A percentile compares a stretch with the other conserved stretches of the same genome.
Conservation (phyloP, 306 rosid genomes). For the Vigna nakashimae region DNA sequence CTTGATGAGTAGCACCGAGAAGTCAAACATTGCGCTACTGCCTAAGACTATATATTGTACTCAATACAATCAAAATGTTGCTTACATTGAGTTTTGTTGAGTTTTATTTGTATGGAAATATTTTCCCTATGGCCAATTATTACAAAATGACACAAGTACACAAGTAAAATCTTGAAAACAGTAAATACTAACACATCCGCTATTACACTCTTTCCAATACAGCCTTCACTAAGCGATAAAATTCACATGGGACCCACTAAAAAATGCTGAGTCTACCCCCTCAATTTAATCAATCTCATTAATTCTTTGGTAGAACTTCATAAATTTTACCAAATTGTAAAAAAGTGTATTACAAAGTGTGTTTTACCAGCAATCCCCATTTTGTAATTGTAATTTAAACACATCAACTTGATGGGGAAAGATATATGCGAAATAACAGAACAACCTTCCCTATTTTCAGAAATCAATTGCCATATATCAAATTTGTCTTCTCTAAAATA, state of each 20-base stretch:
- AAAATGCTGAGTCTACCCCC: too few relatives aligned
- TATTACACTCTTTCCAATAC: not conserved
- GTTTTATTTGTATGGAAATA: not conserved
- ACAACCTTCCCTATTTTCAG: not conserved
- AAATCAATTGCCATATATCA: constrained; percentile 16
- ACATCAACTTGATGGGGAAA: not conserved
- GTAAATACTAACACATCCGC: not conserved
- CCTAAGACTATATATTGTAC: constrained; percentile 1
- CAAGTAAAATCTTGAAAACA: not conserved
- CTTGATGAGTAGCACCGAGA: constrained; percentile 21
- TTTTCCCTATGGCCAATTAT: not conserved
- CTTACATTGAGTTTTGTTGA: not conserved
- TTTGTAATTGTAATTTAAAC: not conserved
- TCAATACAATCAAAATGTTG: constrained; percentile 24
- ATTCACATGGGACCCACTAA: not conserved
- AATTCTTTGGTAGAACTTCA: not conserved
- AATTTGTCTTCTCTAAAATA: not conserved
- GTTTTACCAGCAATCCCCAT: not conserved
- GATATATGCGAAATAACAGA: constrained; percentile 8
- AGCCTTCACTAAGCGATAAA: not conserved
- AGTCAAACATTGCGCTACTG: not conserved
- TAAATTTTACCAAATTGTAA: not conserved
- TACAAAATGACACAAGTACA: not conserved
- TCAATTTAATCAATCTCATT: not conserved
- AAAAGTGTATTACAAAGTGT: not conserved